phyloP scores from a whole-genome alignment of 768 basidiomycete species.

The Hygrophorus russula region DNA sequence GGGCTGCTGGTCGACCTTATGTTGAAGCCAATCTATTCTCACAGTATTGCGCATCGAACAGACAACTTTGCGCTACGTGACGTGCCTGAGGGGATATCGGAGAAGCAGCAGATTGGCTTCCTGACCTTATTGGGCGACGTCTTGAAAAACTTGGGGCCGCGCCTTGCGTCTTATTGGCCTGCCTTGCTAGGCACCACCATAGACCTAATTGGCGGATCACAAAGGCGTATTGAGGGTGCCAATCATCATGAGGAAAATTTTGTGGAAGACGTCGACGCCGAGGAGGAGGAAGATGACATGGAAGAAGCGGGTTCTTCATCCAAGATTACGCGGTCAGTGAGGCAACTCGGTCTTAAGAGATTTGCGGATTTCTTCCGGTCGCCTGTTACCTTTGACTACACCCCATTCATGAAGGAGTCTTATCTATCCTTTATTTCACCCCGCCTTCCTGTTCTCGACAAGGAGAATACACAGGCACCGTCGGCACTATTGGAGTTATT shows the following conservation, averaged over 20 bases:
- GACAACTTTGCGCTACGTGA: constrained; percentile 16
- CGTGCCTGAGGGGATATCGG: constrained; percentile 23
- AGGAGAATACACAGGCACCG: constrained; percentile 87
- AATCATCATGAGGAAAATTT: constrained; percentile 25
- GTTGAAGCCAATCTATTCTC: constrained; percentile 55
- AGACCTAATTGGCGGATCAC: constrained; percentile 54
- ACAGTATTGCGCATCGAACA: constrained; percentile 16
- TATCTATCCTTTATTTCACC: constrained; percentile 74
- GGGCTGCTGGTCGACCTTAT: constrained; percentile 76
- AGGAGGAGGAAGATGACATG: constrained; percentile 23
- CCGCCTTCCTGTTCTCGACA: constrained; percentile 60
- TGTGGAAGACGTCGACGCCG: constrained; percentile 24
- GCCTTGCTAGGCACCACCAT: constrained; percentile 60
- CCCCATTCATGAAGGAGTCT: constrained; percentile 51
- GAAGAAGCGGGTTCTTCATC: constrained; percentile 17
- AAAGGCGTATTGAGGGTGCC: constrained; percentile 36
- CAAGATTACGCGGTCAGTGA: constrained; percentile 47
- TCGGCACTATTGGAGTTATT: constrained; percentile 84
- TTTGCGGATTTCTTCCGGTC: constrained; percentile 80
- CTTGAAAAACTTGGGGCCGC: constrained; percentile 69
- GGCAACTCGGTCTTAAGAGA: constrained; percentile 79
- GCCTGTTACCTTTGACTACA: constrained; percentile 64
- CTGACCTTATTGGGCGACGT: constrained; percentile 79
- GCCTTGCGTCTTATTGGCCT: constrained; percentile 62
- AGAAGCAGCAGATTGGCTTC: constrained; percentile 76